A percentile compares a stretch with the other conserved stretches of the same genome.
These are phyloP conservation scores for Colletotrichum sp. DNA, from an alignment of 2,329 filamentous ascomycete species.

Conservation along the genomic window DNA sequence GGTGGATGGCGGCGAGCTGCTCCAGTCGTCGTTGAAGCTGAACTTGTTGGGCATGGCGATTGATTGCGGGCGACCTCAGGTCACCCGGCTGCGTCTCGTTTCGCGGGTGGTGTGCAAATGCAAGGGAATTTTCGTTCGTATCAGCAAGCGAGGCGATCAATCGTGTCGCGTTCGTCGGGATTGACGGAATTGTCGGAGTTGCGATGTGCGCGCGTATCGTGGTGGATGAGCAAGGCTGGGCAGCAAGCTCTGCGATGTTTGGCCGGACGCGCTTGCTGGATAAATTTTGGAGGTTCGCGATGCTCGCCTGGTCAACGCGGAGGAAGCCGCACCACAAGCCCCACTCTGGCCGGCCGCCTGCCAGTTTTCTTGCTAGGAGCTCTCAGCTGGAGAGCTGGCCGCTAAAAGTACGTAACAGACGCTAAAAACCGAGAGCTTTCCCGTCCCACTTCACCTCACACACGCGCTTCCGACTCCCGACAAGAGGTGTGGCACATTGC, in stretches of 20 bases:
- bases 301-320: conserved; percentile 15
- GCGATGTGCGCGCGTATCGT: background rate
- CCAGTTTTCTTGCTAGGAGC: background rate
- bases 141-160: background rate
- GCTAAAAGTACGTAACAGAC: background rate
- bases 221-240: background rate
- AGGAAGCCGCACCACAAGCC: conserved; percentile 2
- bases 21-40: conserved; percentile 44
- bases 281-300: conserved; percentile 26
- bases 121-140: background rate
- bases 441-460: background rate
- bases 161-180: background rate
- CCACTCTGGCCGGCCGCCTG: background rate
- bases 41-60: conserved; percentile 45
- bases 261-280: conserved; percentile 16
- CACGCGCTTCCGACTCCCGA: background rate
- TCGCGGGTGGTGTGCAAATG: background rate
- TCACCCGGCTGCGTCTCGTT: conserved; percentile 8
- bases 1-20: conserved; percentile 52
- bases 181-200: background rate
- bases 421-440: background rate
- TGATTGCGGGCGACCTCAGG: conserved; percentile 14
- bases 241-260: background rate
- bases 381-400: background rate
- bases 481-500: background rate